phyloP scores from a whole-genome alignment of 1,284 basidiomycete genomes.

The Heterobasidion annosum region DNA sequence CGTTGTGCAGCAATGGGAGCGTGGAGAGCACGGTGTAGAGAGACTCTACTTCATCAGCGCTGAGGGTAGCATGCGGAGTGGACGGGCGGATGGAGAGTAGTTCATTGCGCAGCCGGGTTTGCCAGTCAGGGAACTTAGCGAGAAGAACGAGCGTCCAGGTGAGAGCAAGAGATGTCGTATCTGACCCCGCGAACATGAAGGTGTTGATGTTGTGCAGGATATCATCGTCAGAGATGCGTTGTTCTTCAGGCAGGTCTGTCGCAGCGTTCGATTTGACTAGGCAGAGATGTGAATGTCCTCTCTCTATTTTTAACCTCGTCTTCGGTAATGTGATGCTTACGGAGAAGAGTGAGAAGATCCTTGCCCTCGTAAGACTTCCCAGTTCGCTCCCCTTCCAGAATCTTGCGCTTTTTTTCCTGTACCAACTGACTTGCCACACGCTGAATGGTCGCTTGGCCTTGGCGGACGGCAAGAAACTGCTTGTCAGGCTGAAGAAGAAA shows the following conservation, averaged over 20 bases:
- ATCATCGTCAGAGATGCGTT: conserved; percentile 75
- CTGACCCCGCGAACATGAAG: conserved; percentile 81
- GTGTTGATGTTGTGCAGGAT: conserved; percentile 79
- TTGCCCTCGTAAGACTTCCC: conserved; percentile 42
- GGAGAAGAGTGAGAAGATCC: conserved; percentile 47
- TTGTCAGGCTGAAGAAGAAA: conserved; percentile 39
- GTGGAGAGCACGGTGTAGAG: conserved; percentile 48
- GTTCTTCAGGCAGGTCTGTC: conserved; percentile 49
- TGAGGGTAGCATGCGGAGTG: conserved; percentile 29
- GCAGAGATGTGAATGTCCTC: conserved; percentile 1
- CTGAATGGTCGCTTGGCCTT: conserved; percentile 53
- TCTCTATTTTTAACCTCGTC: too few relatives aligned
- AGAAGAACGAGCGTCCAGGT: conserved; percentile 73
- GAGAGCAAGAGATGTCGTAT: conserved; percentile 71
- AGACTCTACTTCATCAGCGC: conserved; percentile 50
- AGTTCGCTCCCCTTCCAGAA: conserved; percentile 42
- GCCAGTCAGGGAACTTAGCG: conserved; percentile 51
- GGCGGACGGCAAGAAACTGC: conserved; percentile 35
- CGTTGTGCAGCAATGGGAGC: conserved; percentile 70
- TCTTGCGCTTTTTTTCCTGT: conserved; percentile 61
- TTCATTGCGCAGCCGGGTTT: conserved; percentile 57
- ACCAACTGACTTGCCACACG: conserved; percentile 62
- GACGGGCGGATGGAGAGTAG: conserved; percentile 33
- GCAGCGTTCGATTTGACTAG: conserved; percentile 69
- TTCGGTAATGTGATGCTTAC: neutral